A percentile compares a stretch with the other conserved stretches of the same genome.
Conservation (phyloP, 768 basidiomycete genomes). For the Serendipita sp. region DNA sequence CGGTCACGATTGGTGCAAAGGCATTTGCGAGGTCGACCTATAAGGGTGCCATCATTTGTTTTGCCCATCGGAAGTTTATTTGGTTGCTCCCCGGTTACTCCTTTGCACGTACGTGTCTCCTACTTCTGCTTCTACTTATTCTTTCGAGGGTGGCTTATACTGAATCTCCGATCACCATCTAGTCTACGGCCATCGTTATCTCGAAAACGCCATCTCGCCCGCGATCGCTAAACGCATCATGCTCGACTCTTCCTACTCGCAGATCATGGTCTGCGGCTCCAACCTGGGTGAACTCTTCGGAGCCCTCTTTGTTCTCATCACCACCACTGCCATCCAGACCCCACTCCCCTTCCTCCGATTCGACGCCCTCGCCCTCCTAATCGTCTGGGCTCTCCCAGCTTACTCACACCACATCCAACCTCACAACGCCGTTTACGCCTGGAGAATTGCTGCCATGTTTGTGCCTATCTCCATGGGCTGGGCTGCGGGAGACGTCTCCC, state of each 20-base stretch:
- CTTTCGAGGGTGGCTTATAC: neutral
- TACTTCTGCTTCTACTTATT: neutral
- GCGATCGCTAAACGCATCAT: conserved; percentile 17
- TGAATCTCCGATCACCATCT: neutral
- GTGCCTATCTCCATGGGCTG: conserved; percentile 17
- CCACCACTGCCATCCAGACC: conserved; percentile 15
- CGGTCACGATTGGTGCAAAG: neutral
- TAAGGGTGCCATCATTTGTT: neutral
- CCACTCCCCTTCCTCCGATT: neutral
- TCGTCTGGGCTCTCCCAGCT: conserved; percentile 17
- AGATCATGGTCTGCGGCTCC: conserved; percentile 18
- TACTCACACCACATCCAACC: conserved; percentile 11
- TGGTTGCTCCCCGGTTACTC: conserved; percentile 11
- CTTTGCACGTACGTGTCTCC: neutral
- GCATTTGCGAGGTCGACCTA: neutral
- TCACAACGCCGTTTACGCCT: conserved; percentile 13
- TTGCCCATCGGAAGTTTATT: conserved; percentile 11
- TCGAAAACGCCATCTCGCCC: conserved; percentile 16
- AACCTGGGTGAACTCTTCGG: conserved; percentile 18
- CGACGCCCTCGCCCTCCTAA: conserved; percentile 10
- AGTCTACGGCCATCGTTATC: conserved; percentile 13
- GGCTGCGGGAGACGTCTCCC: conserved; percentile 19
- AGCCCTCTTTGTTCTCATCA: conserved; percentile 14
- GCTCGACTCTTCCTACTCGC: conserved; percentile 15
- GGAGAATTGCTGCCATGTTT: conserved; percentile 15